A percentile compares a stretch with the other conserved stretches of the same genome.
Evolutionary conservation across 78 protist genomes (phyloP).

Genomic region (Parvularia atlantis): DNA sequence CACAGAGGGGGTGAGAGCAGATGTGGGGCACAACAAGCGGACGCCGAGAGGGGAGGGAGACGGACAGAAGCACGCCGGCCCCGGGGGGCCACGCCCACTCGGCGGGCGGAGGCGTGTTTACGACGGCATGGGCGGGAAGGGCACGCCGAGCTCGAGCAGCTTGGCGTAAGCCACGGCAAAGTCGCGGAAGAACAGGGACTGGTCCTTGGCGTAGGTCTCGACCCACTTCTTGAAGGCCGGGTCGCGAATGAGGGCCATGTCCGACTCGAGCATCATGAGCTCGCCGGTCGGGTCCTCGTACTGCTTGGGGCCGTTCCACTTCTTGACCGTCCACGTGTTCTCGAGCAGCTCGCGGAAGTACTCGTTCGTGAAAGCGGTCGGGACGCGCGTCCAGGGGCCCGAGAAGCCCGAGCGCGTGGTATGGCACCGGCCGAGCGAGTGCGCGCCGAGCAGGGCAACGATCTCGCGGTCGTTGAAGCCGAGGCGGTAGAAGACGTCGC

Average conservation of each 20-base stretch:
- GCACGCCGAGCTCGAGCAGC: constrained; percentile 31
- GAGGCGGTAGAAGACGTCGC: constrained; percentile 41
- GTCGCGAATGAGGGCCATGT: constrained; percentile 50
- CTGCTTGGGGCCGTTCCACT: constrained; percentile 20
- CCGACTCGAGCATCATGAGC: constrained; percentile 62
- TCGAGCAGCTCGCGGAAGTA: constrained; percentile 31
- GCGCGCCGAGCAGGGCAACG: constrained; percentile 64
- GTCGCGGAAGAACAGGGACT: constrained; percentile 37
- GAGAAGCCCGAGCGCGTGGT: constrained; percentile 16
- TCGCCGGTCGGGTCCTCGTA: constrained; percentile 31
- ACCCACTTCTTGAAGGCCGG: constrained; percentile 30
- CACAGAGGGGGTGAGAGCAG: too few relatives aligned
- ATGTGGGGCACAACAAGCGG: too few relatives aligned
- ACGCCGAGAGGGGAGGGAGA: too few relatives aligned
- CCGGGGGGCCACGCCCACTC: too few relatives aligned
- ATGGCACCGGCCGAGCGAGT: constrained; percentile 59
- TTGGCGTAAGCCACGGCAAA: constrained; percentile 43
- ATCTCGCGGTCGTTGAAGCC: constrained; percentile 61
- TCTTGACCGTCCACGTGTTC: constrained; percentile 11
- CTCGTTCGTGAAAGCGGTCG: constrained; percentile 32
- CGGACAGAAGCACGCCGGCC: too few relatives aligned
- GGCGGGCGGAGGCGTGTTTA: too few relatives aligned
- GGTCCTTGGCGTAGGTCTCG: constrained; percentile 47
- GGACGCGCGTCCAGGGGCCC: constrained; percentile 63
- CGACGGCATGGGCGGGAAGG: too few relatives aligned